phyloP scores from a whole-genome alignment of 257 asterid genomes.

The Phtheirospermum japonicum region DNA sequence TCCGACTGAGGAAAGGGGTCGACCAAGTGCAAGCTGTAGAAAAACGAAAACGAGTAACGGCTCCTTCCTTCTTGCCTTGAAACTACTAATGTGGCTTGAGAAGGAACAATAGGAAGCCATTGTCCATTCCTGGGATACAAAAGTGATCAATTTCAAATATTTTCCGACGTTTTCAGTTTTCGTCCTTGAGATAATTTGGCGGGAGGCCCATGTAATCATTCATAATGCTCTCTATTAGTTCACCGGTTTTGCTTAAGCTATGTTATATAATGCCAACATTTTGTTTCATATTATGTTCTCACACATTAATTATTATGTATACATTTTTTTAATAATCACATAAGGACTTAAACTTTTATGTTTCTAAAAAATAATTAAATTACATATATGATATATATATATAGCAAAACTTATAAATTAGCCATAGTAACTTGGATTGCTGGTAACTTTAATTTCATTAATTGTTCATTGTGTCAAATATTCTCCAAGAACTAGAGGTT shows the following conservation, averaged over 20 bases:
- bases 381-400: no score
- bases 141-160: slow-evolving; percentile 39
- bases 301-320: no score
- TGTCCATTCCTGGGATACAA: slow-evolving; percentile 43
- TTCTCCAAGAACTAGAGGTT: no score
- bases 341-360: no score
- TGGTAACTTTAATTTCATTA: no score
- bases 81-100: slow-evolving; percentile 42
- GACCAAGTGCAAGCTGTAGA: slow-evolving; percentile 47
- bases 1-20: slow-evolving; percentile 49
- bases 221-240: slow-evolving; percentile 36
- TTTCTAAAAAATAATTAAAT: no score
- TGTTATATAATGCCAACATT: no score
- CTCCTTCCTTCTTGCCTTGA: slow-evolving; percentile 37
- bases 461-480: no score
- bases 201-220: slow-evolving; percentile 49
- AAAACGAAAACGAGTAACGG: slow-evolving; percentile 45
- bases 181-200: slow-evolving; percentile 35
- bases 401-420: no score
- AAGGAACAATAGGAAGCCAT: slow-evolving; percentile 45
- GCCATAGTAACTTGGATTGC: no score
- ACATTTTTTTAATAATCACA: no score
- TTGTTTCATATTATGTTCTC: no score
- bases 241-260: slow-evolving; percentile 36
- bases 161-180: slow-evolving; percentile 40